A percentile compares a stretch with the other conserved stretches of the same genome.
phyloP scores from a whole-genome alignment of 2,329 filamentous ascomycete species.

The Pseudogymnoascus sp. region DNA sequence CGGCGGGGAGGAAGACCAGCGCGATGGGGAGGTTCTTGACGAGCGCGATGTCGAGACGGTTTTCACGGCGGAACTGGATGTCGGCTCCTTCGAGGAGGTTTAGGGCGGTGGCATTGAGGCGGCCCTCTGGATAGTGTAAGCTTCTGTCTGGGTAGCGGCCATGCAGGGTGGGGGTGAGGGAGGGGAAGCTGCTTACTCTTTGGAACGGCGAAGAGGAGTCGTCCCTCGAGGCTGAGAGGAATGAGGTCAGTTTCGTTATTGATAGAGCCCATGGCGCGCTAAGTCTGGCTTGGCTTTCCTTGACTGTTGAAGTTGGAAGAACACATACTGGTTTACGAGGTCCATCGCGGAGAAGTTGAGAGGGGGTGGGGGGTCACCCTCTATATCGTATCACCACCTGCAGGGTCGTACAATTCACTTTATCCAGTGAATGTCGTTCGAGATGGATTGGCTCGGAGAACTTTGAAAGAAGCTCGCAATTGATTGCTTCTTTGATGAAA shows the following conservation, averaged over 20 bases:
- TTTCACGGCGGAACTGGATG: constrained; percentile 93
- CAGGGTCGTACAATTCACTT: constrained; percentile 7
- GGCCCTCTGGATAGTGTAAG: constrained; percentile 61
- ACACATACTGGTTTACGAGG: constrained; percentile 51
- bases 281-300: constrained; percentile 12
- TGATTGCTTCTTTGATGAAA: background rate
- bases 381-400: constrained; percentile 6
- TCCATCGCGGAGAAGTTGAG: constrained; percentile 38
- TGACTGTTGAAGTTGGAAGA: constrained; percentile 13
- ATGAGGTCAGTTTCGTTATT: constrained; percentile 35
- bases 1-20: constrained; percentile 91
- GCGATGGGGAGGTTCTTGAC: constrained; percentile 96
- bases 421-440: background rate
- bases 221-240: constrained; percentile 69
- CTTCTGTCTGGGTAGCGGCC: background rate
- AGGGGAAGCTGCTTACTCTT: constrained; percentile 64
- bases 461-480: background rate
- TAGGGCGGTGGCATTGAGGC: constrained; percentile 77
- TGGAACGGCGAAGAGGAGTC: constrained; percentile 92
- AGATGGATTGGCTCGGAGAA: background rate
- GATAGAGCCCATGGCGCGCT: constrained; percentile 43
- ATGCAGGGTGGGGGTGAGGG: background rate
- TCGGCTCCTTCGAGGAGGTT: constrained; percentile 90
- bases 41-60: constrained; percentile 90
- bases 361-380: constrained; percentile 7